Evolutionary conservation across 1,284 basidiomycete species (phyloP), one percentile per base, ranked within the genome.

Genomic region (Polyporus tsugae): DNA sequence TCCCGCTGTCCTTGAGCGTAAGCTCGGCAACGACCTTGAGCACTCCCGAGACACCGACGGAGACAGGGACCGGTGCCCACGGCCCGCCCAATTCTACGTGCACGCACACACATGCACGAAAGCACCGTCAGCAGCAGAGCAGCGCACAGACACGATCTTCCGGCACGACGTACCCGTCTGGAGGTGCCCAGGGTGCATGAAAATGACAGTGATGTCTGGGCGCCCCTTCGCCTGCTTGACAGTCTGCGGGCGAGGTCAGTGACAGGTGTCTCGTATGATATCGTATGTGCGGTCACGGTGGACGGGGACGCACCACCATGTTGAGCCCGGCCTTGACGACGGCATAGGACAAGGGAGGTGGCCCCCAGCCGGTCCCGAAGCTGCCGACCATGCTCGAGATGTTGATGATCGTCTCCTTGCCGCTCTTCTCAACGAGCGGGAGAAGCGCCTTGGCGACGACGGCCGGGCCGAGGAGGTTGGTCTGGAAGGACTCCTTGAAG

Each of bases 331-430:
- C 69, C 66, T 80, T 78, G 60, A 72, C 76, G 66, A 78, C 70
- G 29, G 74, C 73, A 68, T 80, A 79, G 15, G 72, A 75, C 39
- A 78, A 66, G 25, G 55, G 62, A 52, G 68, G 69, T 9, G 67
- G 44, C 3, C 75, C 75, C 29, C 52, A 69, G n/a, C n/a, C 73
- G 38, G 71, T 57, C 4, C 68, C 74, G 44, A 81, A 76, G 63
- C 80, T 81, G 17, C 73, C 78, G 7, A 80, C 64, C 15, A 75
- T 75, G 63, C 76, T 79, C 49, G 77, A 74, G 61, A 80, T 72
- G 70, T 83, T 82, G 60, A 80, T 68, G 41, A 84, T 76, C 29
- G 80, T 79, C 69, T 79, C 81, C 53, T 71, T 68, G 59, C 66
- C 66, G 29, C 80, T 75, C 64, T 74, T 74, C 72, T 80, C 77